Base-by-base conservation (phyloP, 139 green algal genomes). In the Micractinium conductrix region DNA sequence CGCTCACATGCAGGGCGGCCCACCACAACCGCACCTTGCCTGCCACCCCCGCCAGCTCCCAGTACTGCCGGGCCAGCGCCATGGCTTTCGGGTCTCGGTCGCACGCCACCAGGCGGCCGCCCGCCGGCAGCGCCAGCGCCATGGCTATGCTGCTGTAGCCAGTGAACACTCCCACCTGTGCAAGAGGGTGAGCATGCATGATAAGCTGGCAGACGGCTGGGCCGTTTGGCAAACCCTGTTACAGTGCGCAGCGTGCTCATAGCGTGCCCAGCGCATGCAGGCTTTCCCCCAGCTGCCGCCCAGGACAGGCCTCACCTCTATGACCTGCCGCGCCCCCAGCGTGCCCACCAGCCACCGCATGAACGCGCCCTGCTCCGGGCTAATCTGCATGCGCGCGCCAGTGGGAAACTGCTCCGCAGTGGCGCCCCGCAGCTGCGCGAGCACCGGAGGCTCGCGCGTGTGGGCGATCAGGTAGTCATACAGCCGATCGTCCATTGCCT, bases 111-210 rank as follows among this genome's bases (percentile, higher is more conserved):
- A 98, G 86, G 21, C 71, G 65, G 7, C 95, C 94, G n/a, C 91
- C 88, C 6, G 90, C 72, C 0, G 93, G 93, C 69, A 98, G 88
- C 4, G 92, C 93, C 85, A 95, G 65, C 0, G 95, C 94, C 35
- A 97, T 91, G 24, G 90, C 91, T 12, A 93, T 79, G 1, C 94
- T 93, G 1, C 91, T 96, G 89, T 98, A 98, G 5, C 96, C 96
- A 1, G 96, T 99, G 91, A 97, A 99, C 0, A 96, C 91, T 6
- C 94, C 94, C 17, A 97, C 76, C 74, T 96, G 92, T n/a, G n/a
- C 12, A 95, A 24, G 58, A 43, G 9, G 42, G 43, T 38, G 24
- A 28, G 22, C 16, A 30, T 33, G 69, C 17, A 75, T 19, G 40
- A 44, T 37, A 3, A n/a, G 37, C 38, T 53, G 71, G 71, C n/a